A percentile compares a stretch with the other conserved stretches of the same genome.
Evolutionary conservation across 805 yeast genomes (phyloP).

Genomic region (Metschnikowia lunata): DNA sequence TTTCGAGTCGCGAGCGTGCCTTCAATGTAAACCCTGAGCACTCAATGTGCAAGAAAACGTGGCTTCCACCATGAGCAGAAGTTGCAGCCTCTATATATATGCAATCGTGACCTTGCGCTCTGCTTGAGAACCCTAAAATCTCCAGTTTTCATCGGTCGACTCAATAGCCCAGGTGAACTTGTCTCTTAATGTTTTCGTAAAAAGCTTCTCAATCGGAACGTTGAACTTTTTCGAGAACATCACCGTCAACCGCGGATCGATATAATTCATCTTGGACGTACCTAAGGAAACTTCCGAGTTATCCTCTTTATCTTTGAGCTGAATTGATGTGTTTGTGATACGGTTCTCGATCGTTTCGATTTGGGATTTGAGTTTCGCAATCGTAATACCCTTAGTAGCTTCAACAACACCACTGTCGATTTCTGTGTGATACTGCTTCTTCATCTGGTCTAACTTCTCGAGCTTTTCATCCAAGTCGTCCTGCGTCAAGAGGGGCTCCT

Average conservation of each 20-base stretch:
- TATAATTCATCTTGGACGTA: conserved; percentile 90
- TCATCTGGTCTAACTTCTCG: conserved; percentile 48
- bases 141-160: conserved; percentile 84
- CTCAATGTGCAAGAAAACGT: too few relatives aligned
- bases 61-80: too few relatives aligned
- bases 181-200: conserved; percentile 86
- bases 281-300: conserved; percentile 90
- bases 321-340: conserved; percentile 62
- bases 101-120: too few relatives aligned
- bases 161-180: conserved; percentile 96
- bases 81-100: too few relatives aligned
- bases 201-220: conserved; percentile 89
- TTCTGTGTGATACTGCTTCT: conserved; percentile 53
- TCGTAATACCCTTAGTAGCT: conserved; percentile 45
- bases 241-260: conserved; percentile 89
- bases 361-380: conserved; percentile 70
- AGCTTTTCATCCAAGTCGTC: conserved; percentile 57
- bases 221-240: conserved; percentile 79
- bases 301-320: conserved; percentile 87
- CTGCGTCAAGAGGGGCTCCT: conserved; percentile 48
- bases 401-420: conserved; percentile 55
- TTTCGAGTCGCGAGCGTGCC: too few relatives aligned
- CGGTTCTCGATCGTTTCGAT: conserved; percentile 69
- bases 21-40: too few relatives aligned
- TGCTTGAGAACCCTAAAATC: conserved; percentile 42